A percentile compares a stretch with the other conserved stretches of the same genome.
Evolutionary conservation across 2,329 filamentous ascomycete species (phyloP).

Genomic region (Aspergillus sp.): DNA sequence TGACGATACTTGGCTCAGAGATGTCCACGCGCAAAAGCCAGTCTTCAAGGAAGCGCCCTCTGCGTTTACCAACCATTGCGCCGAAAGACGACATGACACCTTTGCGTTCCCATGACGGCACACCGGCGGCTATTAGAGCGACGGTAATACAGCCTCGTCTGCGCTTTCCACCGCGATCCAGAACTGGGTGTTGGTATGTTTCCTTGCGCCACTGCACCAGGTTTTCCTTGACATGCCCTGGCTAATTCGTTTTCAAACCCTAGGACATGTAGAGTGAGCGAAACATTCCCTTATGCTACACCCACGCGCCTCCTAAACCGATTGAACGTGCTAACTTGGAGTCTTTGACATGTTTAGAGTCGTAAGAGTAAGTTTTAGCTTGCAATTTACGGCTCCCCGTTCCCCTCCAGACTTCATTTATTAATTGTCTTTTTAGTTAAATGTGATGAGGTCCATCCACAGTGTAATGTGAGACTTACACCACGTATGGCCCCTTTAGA

Average conservation of each 20-base stretch:
- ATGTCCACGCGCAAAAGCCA: slow-evolving; percentile 39
- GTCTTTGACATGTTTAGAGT: slow-evolving; percentile 27
- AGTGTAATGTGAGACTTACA: slow-evolving; percentile 48
- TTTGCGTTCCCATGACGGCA: slow-evolving; percentile 14
- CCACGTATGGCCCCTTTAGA: neutral
- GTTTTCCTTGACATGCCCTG: neutral
- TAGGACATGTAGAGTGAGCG: slow-evolving; percentile 46
- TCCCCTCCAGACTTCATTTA: neutral
- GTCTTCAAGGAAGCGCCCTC: slow-evolving; percentile 36
- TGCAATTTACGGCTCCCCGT: neutral
- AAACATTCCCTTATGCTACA: slow-evolving; percentile 5
- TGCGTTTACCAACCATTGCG: slow-evolving; percentile 45
- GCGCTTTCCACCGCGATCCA: slow-evolving; percentile 53
- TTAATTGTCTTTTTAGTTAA: slow-evolving; percentile 42
- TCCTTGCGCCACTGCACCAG: neutral
- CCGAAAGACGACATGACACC: slow-evolving; percentile 40
- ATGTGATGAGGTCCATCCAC: slow-evolving; percentile 57
- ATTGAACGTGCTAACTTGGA: slow-evolving; percentile 12
- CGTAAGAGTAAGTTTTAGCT: slow-evolving; percentile 39
- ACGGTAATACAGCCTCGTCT: slow-evolving; percentile 41
- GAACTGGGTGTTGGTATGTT: slow-evolving; percentile 54
- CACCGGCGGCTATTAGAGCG: slow-evolving; percentile 28
- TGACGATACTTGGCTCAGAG: slow-evolving; percentile 35
- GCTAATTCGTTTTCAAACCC: slow-evolving; percentile 14
- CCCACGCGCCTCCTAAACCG: neutral